Conservation (phyloP, 164 flowering plant species). For the Chimonanthus salicifolius region DNA sequence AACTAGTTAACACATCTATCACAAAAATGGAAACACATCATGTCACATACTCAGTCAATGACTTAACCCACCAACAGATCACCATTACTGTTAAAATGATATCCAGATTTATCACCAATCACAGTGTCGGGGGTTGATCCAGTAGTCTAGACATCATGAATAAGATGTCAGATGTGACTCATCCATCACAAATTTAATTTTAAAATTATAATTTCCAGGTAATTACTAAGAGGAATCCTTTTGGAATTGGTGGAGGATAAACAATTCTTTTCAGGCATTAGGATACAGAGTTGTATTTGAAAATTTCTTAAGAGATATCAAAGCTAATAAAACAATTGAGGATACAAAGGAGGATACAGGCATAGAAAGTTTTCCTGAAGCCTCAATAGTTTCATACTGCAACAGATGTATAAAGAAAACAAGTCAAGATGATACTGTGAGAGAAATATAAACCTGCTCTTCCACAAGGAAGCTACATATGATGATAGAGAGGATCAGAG, state of each 20-base stretch:
- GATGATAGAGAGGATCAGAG: constrained; percentile 1
- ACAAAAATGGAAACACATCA: too few species aligned
- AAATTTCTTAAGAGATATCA: not conserved
- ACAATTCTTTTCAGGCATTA: not conserved
- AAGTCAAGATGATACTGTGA: constrained; percentile 23
- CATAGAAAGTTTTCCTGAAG: constrained; percentile 41
- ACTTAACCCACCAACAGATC: too few species aligned
- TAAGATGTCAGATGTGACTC: not conserved
- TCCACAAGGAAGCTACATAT: not conserved
- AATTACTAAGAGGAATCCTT: not conserved
- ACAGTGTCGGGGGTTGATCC: too few species aligned
- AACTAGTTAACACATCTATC: too few species aligned
- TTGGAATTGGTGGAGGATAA: not conserved
- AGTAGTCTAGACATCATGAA: too few species aligned
- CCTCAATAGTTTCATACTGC: constrained; percentile 67
- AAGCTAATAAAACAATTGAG: constrained; percentile 24
- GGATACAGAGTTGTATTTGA: not conserved
- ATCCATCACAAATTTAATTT: not conserved
- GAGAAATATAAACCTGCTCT: constrained; percentile 10
- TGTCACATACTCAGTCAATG: too few species aligned
- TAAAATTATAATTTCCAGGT: not conserved
- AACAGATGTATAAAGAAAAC: constrained; percentile 34
- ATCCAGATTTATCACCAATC: too few species aligned
- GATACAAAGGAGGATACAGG: constrained; percentile 94
- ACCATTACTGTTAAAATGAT: too few species aligned